A percentile compares a stretch with the other conserved stretches of the same genome.
Conservation (phyloP, 371 early-diverging fungal genomes). For the Coemansia sp. region DNA sequence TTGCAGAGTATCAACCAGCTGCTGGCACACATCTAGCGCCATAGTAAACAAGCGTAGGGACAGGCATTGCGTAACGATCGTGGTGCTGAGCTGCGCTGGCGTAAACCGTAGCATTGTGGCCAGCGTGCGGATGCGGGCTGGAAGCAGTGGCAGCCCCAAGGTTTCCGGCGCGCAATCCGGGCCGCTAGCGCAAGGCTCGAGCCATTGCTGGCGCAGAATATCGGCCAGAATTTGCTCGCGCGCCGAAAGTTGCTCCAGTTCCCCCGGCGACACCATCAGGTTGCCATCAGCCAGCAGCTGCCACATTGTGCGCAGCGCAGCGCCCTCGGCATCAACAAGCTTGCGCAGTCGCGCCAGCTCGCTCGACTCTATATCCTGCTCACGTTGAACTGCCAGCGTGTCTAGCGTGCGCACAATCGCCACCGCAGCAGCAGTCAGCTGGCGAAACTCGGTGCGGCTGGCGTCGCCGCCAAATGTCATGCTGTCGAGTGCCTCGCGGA, state of each 20-base stretch:
- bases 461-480: constrained; percentile 26
- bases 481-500: constrained; percentile 35
- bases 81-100: constrained; percentile 16
- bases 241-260: constrained; percentile 26
- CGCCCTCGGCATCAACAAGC: constrained; percentile 18
- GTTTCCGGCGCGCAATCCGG: neutral
- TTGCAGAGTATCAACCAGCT: constrained; percentile 13
- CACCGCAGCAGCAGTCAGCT: constrained; percentile 12
- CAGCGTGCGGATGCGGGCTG: constrained; percentile 18
- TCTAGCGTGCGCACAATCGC: constrained; percentile 21
- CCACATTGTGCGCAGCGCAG: constrained; percentile 30
- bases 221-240: constrained; percentile 38
- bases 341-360: constrained; percentile 13
- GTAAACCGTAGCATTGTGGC: constrained; percentile 31
- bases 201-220: constrained; percentile 37
- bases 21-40: constrained; percentile 38
- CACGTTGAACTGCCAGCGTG: constrained; percentile 2
- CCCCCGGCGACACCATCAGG: constrained; percentile 45
- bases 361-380: neutral
- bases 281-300: constrained; percentile 40
- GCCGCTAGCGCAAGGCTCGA: constrained; percentile 1
- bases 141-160: constrained; percentile 19
- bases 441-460: constrained; percentile 25
- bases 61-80: constrained; percentile 16
- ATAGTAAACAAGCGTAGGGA: constrained; percentile 5